A percentile compares a stretch with the other conserved stretches of the same genome.
Evolutionary conservation across 306 rosid species (phyloP).

Genomic region (Prunus davidiana): DNA sequence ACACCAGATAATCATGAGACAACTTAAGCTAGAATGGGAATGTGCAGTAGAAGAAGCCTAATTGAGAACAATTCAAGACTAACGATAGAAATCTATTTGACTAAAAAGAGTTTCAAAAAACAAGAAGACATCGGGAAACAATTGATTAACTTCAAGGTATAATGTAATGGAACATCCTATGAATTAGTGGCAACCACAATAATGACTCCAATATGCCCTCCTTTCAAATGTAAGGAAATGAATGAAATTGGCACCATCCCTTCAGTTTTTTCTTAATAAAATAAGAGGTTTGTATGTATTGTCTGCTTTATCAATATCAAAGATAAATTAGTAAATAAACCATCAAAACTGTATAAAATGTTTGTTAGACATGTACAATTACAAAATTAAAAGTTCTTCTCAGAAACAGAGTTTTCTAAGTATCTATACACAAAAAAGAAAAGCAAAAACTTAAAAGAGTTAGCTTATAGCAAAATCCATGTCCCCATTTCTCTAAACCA

Average conservation of each 20-base stretch:
- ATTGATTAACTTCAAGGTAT: background rate
- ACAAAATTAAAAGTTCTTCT: conserved; percentile 33
- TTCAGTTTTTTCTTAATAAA: background rate
- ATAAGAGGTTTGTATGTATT: background rate
- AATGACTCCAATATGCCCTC: background rate
- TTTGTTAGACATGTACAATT: background rate
- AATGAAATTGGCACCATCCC: background rate
- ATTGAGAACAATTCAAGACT: background rate
- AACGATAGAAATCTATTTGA: background rate
- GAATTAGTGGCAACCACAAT: background rate
- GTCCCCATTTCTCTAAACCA: no score
- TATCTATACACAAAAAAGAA: no score
- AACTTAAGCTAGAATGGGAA: background rate
- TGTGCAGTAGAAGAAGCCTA: background rate
- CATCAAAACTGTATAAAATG: no score
- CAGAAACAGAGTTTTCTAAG: conserved; percentile 54
- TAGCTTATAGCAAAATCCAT: no score
- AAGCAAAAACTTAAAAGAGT: no score
- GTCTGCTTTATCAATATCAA: background rate
- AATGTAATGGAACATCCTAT: background rate
- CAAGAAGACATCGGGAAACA: background rate
- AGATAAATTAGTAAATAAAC: no score
- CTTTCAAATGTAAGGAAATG: background rate
- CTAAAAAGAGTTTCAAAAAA: background rate
- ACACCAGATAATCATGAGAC: background rate